These are phyloP conservation scores for Talaromyces sp. DNA, from an alignment of 2,329 filamentous ascomycete genomes.

Conservation along the genomic window DNA sequence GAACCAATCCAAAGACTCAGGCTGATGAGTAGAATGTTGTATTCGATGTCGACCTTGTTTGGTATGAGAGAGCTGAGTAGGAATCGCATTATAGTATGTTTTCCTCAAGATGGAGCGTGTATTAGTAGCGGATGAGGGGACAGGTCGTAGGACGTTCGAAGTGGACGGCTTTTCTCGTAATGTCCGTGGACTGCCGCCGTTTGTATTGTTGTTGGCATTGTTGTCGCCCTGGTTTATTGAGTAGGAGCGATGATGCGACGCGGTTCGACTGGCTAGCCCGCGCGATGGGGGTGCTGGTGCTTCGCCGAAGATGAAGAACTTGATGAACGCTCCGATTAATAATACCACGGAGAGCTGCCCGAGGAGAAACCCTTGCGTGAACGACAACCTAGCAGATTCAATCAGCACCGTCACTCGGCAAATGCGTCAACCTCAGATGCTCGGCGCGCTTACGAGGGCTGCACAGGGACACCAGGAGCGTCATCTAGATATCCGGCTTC, in stretches of 20 bases:
- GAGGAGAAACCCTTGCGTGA: constrained; percentile 87
- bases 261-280: constrained; percentile 67
- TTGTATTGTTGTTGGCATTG: constrained; percentile 30
- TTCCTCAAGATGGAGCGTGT: constrained; percentile 77
- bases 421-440: not conserved
- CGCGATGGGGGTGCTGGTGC: constrained; percentile 77
- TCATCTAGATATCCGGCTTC: constrained; percentile 14
- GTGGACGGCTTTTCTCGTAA: constrained; percentile 46
- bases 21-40: constrained; percentile 73
- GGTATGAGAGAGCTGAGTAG: constrained; percentile 31
- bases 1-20: constrained; percentile 97
- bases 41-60: constrained; percentile 41
- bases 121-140: constrained; percentile 76
- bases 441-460: constrained; percentile 16
- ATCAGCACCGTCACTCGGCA: not conserved
- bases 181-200: constrained; percentile 18
- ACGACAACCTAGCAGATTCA: constrained; percentile 63
- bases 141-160: constrained; percentile 66
- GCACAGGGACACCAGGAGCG: constrained; percentile 14
- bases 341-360: constrained; percentile 90
- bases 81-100: constrained; percentile 78
- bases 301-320: constrained; percentile 99
- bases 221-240: constrained; percentile 48
- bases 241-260: constrained; percentile 71
- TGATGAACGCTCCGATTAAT: constrained; percentile 90